Conservation (phyloP, 2,329 filamentous ascomycete species). For the Ascochyta koolunga region DNA sequence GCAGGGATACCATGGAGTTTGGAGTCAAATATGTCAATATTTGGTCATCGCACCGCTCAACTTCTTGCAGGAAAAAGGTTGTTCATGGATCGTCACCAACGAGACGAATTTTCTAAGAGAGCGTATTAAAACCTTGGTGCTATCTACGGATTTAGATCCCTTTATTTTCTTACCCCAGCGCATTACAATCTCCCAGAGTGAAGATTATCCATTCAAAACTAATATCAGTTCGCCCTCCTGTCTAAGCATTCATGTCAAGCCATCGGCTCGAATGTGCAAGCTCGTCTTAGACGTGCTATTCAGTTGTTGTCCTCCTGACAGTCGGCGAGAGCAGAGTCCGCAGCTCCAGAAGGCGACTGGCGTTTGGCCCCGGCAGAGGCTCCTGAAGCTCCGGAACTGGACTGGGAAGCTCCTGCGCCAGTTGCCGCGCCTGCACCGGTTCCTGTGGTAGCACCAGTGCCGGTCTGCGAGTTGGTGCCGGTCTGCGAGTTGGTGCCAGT, state of each 20-base stretch:
- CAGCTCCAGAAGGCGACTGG: conserved; percentile 6
- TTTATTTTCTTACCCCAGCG: not conserved
- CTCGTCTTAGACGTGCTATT: not conserved
- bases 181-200: not conserved
- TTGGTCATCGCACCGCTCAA: too few relatives aligned
- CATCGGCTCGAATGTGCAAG: not conserved
- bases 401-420: conserved; percentile 3
- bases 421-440: not conserved
- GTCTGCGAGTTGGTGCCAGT: not conserved
- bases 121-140: not conserved
- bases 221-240: not conserved
- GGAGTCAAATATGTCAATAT: too few relatives aligned
- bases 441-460: not conserved
- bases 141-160: not conserved
- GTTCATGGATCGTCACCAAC: not conserved
- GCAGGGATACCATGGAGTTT: too few relatives aligned
- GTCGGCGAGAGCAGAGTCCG: conserved; percentile 22
- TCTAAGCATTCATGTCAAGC: not conserved
- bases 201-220: not conserved
- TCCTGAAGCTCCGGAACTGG: not conserved
- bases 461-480: conserved; percentile 2
- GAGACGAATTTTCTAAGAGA: not conserved
- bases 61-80: too few relatives aligned
- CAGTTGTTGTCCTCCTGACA: conserved; percentile 26
- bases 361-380: not conserved